Base-by-base conservation (phyloP, 2,329 filamentous ascomycete species). In the Diplodia intermedia region DNA sequence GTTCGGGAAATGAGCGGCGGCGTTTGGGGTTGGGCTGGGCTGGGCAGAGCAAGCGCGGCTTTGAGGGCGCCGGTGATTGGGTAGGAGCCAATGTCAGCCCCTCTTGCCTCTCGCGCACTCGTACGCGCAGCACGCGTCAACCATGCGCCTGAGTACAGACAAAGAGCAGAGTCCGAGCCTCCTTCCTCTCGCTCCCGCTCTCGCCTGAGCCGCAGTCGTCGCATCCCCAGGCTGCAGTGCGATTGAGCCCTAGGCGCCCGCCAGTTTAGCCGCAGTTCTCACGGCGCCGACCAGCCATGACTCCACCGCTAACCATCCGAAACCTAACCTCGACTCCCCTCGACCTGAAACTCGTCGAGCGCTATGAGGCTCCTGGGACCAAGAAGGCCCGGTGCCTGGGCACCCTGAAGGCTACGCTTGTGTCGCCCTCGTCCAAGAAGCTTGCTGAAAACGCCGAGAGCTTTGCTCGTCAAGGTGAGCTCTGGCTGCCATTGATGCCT, bases 281-380 rank as follows among this genome's bases (percentile, higher is more conserved):
- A 67, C 47, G 47, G 14, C 65, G 31, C 54, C 65, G n/a, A 50
- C 43, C 26, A 20, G 26, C 31, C 65, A 67, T 67, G 65, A 38
- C 66, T 67, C 56, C 57, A 11, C 66, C 66, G 38, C 82, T 97
- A 72, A 91, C 86, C 4, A 87, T 97, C 74, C 92, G 94, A 74
- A 97, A 97, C 79, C 82, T 97, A 71, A 94, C 92, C 54, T 83
- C 87, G 68, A 89, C 86, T 60, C 85, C 88, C n/a, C 82, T 97
- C 67, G 87, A 90, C 72, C 86, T 97, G 73, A 89, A 89, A 78
- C 79, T 84, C 69, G 83, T 94, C 69, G 91, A 96, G 81, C 89
- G 90, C 72, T 93, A 93, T 77, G 86, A 89, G 72, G 85, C 82
- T 56, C 83, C 79, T 65, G 81, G 85, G 70, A 78, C 83, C 18